phyloP scores from a whole-genome alignment of 257 asterid species.

The Salvia splendens region DNA sequence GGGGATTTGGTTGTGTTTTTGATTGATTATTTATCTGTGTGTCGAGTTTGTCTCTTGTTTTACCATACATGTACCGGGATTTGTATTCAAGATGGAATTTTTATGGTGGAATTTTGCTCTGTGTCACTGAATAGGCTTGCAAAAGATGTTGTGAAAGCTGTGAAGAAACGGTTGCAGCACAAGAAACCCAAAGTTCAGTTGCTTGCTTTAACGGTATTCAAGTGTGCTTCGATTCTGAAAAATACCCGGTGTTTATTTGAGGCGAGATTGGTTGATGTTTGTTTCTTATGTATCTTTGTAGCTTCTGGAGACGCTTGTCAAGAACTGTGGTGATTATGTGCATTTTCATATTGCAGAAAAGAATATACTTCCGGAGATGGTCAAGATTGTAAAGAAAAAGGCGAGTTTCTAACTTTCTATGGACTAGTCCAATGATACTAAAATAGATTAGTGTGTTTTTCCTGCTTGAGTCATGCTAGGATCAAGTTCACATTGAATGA shows the following conservation, averaged over 20 bases:
- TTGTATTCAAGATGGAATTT: neutral
- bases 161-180: constrained; percentile 91
- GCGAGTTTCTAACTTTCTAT: constrained; percentile 34
- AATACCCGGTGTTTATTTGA: neutral
- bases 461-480: constrained; percentile 4
- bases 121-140: constrained; percentile 45
- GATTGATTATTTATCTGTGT: constrained; percentile 2
- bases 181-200: constrained; percentile 88
- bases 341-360: constrained; percentile 93
- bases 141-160: constrained; percentile 83
- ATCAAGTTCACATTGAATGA: constrained; percentile 4
- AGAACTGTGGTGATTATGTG: constrained; percentile 92
- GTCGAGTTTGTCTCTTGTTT: neutral
- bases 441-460: neutral
- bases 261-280: constrained; percentile 2
- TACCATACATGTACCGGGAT: neutral
- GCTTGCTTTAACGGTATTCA: constrained; percentile 82
- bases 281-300: constrained; percentile 32
- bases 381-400: constrained; percentile 85
- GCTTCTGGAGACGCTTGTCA: constrained; percentile 97
- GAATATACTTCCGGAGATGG: constrained; percentile 83
- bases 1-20: neutral
- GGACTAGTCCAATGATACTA: too few species aligned
- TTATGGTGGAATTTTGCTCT: constrained; percentile 28
- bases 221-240: too few species aligned